Evolutionary conservation across 2,329 filamentous ascomycete genomes (phyloP).

Genomic region (Gnomoniopsis sp.): DNA sequence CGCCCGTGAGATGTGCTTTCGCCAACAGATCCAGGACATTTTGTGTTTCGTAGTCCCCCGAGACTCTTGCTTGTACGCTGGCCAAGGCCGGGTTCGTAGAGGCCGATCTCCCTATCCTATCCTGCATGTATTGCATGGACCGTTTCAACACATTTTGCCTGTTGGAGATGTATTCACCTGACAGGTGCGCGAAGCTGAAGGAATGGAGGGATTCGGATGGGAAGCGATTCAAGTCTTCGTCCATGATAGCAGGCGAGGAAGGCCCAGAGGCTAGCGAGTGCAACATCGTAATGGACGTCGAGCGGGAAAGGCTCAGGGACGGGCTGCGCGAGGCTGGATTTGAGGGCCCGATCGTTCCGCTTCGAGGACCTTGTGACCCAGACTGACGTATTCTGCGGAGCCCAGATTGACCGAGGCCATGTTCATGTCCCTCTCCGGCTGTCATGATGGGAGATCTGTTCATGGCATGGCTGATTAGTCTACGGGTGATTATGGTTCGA

Average conservation of each 20-base stretch:
- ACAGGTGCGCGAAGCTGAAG: slow-evolving; percentile 95
- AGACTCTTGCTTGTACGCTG: slow-evolving; percentile 77
- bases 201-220: slow-evolving; percentile 95
- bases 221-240: slow-evolving; percentile 88
- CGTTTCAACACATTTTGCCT: slow-evolving; percentile 90
- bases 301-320: slow-evolving; percentile 56
- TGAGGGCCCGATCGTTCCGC: slow-evolving; percentile 58
- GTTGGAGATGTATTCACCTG: slow-evolving; percentile 85
- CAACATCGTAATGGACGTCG: slow-evolving; percentile 68
- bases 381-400: slow-evolving; percentile 88
- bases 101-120: slow-evolving; percentile 76
- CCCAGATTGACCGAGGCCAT: slow-evolving; percentile 80
- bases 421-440: slow-evolving; percentile 56
- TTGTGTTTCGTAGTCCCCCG: slow-evolving; percentile 82
- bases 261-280: slow-evolving; percentile 59
- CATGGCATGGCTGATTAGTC: slow-evolving; percentile 10
- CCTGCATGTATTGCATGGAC: slow-evolving; percentile 94
- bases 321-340: slow-evolving; percentile 60
- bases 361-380: slow-evolving; percentile 58
- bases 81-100: slow-evolving; percentile 71
- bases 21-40: slow-evolving; percentile 86
- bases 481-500: slow-evolving; percentile 21
- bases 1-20: slow-evolving; percentile 73
- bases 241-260: slow-evolving; percentile 66
- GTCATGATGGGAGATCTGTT: slow-evolving; percentile 74